Conservation (phyloP, 441 rosid genomes). For the Croton setiger region DNA sequence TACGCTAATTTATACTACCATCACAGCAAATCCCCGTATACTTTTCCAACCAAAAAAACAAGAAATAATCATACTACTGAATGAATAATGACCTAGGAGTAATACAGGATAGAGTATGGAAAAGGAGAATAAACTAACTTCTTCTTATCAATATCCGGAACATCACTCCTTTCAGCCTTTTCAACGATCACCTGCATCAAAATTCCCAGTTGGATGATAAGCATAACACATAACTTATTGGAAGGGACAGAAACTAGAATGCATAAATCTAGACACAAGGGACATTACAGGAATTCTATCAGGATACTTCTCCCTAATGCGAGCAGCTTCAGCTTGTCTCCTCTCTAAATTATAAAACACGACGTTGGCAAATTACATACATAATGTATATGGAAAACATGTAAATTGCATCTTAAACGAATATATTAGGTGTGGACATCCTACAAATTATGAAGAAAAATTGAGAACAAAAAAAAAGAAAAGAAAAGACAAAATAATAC, state of each 20-base stretch:
- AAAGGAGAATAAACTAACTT: conserved; percentile 47
- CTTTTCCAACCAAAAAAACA: not conserved
- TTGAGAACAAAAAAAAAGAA: too few species aligned
- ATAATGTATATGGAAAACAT: not conserved
- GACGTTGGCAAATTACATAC: conserved; percentile 6
- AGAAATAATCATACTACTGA: not conserved
- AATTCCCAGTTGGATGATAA: conserved; percentile 12
- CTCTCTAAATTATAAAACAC: conserved; percentile 43
- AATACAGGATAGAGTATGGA: not conserved
- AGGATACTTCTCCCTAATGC: conserved; percentile 78
- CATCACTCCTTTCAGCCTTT: conserved; percentile 83
- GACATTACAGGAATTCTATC: conserved; percentile 84
- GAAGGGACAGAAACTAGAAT: not conserved
- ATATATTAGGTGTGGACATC: not conserved
- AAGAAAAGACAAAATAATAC: too few species aligned
- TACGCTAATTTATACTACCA: not conserved
- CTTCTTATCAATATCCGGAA: conserved; percentile 95
- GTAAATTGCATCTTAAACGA: too few species aligned
- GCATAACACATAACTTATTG: conserved; percentile 2
- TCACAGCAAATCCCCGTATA: not conserved
- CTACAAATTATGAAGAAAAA: not conserved
- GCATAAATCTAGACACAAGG: not conserved
- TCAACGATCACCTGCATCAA: conserved; percentile 79
- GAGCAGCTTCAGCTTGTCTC: conserved; percentile 86
- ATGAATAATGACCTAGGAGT: not conserved